phyloP scores from a whole-genome alignment of 2,329 filamentous ascomycete genomes.

The Cercospora citrullina region DNA sequence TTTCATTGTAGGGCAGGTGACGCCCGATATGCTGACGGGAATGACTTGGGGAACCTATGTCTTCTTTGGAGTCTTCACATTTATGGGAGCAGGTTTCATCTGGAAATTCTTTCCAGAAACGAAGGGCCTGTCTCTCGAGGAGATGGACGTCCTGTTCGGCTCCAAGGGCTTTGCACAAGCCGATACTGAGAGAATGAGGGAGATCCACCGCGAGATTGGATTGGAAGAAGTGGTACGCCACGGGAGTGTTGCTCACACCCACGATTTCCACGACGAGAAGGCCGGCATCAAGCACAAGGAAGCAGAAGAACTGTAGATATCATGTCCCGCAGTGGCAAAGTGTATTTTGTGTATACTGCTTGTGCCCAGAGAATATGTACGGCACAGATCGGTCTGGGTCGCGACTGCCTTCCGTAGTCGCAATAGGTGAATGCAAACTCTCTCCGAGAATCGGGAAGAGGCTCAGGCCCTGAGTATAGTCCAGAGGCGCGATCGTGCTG shows the following conservation, averaged over 20 bases:
- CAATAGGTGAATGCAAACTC: background rate
- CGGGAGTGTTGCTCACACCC: constrained; percentile 20
- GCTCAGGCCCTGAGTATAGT: too few species aligned
- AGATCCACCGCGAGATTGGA: constrained; percentile 70
- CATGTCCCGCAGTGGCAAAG: background rate
- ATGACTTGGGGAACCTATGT: constrained; percentile 73
- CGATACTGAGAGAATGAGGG: constrained; percentile 69
- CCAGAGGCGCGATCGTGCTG: background rate
- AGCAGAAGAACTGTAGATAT: constrained; percentile 4
- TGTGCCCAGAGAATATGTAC: background rate
- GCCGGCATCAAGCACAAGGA: constrained; percentile 20
- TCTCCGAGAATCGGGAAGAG: background rate
- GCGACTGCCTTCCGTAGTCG: background rate
- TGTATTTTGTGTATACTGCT: background rate
- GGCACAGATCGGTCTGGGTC: background rate
- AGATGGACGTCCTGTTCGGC: constrained; percentile 37
- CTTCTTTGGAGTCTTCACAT: constrained; percentile 66
- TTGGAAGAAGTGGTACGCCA: constrained; percentile 45
- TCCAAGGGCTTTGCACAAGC: constrained; percentile 64
- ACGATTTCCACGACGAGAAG: constrained; percentile 24
- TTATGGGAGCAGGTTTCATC: constrained; percentile 59
- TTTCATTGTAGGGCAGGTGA: constrained; percentile 63
- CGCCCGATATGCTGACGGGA: constrained; percentile 63
- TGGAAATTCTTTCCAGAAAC: constrained; percentile 58
- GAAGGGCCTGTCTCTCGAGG: constrained; percentile 53